Base-by-base conservation (phyloP, 2,329 filamentous ascomycete species). In the Microsporum audouinii region DNA sequence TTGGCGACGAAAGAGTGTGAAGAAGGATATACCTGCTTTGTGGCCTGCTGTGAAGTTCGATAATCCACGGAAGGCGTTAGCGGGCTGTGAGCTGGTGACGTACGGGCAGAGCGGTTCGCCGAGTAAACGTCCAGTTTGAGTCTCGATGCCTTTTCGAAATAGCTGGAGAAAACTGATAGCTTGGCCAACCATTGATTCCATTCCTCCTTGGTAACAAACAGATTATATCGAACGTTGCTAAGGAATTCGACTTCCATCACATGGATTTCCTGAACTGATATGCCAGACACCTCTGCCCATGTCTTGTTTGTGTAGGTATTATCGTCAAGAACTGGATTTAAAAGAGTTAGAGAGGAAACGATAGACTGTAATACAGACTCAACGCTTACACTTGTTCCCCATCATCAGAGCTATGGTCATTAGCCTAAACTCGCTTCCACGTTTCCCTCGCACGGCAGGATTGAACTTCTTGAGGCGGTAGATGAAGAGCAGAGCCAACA, bases 161-260 rank as follows among this genome's bases (percentile, higher is more conserved):
- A 96, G 59, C 86, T 84, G 65, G 86, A 86, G 71, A 96, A 96
- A 66, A 86, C 87, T 59, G 87, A 83, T 60, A 97, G 79, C 72
- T 91, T 91, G 64, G 80, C 78, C 69, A 96, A 86, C 94, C 94
- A 97, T 60, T 85, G 82, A 57, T 85, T 81, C 94, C 94, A 99
- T 71, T 96, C 84, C 59, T 85, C 81, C 70, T 90, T 86, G 2
- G 91, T 95, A 2, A 89, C 90, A 71, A 92, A 86, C 5, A 99
- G 79, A 68, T 89, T 91, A 75, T 97, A 99, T 69, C 92, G 85
- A 87, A 99, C 95, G 74, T 97, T 97, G 79, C 92, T 96, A 65
- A 99, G 79, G 69, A 99, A 99, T 73, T 99, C 94, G n/a, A 99
- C 94, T 73, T 99, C 94, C 94, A 99, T 99, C 51, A 96, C 88